Evolutionary conservation across 148 eudicot genomes (phyloP).

Genomic region (Persicaria maculosa): DNA sequence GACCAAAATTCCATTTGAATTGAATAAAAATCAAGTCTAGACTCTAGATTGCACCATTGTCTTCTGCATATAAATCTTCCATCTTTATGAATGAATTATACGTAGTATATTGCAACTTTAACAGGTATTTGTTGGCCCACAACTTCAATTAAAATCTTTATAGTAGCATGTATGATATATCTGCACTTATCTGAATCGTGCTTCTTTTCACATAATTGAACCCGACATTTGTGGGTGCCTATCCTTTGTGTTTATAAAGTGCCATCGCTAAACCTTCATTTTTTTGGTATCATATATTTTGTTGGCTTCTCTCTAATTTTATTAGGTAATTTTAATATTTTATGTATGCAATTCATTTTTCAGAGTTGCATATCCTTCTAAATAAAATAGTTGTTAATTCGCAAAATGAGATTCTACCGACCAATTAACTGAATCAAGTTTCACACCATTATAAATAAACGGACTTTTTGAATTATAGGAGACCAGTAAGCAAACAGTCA

Average conservation of each 20-base stretch:
- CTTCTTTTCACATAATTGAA: conserved; percentile 10
- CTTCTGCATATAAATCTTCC: background rate
- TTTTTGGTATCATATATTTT: background rate
- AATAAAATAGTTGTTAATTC: no score
- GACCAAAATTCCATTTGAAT: background rate
- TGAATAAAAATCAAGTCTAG: background rate
- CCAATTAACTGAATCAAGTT: no score
- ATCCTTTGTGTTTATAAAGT: background rate
- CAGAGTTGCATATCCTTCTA: no score
- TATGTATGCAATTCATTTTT: background rate
- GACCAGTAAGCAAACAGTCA: no score
- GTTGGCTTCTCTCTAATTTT: background rate
- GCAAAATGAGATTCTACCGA: no score
- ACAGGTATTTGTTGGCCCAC: no score
- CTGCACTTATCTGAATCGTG: background rate
- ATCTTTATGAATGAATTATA: background rate
- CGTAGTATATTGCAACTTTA: background rate
- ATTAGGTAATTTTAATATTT: background rate
- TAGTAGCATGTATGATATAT: background rate
- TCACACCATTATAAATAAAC: no score
- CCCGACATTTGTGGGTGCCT: conserved; percentile 3
- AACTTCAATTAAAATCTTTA: background rate
- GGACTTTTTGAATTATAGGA: no score
- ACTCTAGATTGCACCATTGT: background rate
- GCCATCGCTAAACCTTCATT: background rate